Base-by-base conservation (phyloP, 805 yeast species). In the Candida namnaoensis region DNA sequence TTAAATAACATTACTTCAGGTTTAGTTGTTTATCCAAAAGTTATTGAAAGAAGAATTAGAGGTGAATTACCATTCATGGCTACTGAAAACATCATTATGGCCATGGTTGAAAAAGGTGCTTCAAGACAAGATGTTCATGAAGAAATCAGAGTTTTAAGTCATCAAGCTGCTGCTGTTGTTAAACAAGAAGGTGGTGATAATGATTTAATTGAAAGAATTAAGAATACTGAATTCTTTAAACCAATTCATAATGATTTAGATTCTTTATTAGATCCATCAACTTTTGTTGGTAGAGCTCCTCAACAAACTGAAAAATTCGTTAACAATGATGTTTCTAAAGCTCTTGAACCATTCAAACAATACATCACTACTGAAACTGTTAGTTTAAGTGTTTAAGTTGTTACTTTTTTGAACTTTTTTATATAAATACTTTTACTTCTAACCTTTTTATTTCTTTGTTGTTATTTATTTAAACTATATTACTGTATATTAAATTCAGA, bases 11-110 rank as follows among this genome's bases (percentile, higher is more conserved):
- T 93, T 59, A 82, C 95, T 32, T 82, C 95, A 34, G 99, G 99
- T 19, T 74, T 93, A 49, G 99, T 93, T 41, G 99, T 93, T 38
- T 93, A 93, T 70, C 99, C 99, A 53, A 91, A 93, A 77, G 99
- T 93, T 55, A 93, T 93, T 58, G 96, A 85, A 72, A 82, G 97
- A 72, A 84, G 98, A 69, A 93, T 93, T 66, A 78, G 60, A 62
- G 76, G 96, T 40, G 99, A 93, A 68, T 74, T 93, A 59, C 99
- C 99, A 53, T 93, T 93, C 76, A 93, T 93, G 99, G 99, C 99
- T 52, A 93, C 99, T 44, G 99, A 93, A 71, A 93, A 93, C 69
- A 78, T 93, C 64, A 93, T 93, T 65, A 93, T 93, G 99, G 99
- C 99, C 41, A 93, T 93, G 97, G 99, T 93, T 44, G 95, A 88